Evolutionary conservation across 2,329 filamentous ascomycete genomes (phyloP), one percentile per base, ranked within the genome.

Genomic region (Bipolaris sorokiniana): DNA sequence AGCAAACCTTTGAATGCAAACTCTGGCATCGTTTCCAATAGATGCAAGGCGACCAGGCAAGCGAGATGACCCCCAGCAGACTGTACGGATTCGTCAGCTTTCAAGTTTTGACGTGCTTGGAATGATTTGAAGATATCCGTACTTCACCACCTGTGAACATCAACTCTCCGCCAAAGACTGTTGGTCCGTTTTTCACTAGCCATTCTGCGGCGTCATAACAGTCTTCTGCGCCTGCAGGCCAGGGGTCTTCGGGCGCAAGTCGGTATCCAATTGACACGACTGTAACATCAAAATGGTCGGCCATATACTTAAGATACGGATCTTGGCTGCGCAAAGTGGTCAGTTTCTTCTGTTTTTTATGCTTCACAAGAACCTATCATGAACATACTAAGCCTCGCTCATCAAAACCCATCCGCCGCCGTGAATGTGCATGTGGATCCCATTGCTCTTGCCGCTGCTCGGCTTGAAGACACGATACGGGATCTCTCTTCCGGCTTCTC

Each of bases 211-310:
- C 83, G 65, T 87, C 85, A 63, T 82, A 80, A 71, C 83, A 85
- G 68, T 88, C 86, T 50, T 87, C 77, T 3, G 80, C 78, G 0
- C 78, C 81, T 0, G 78, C 78, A 0, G 86, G 85, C 67, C 80
- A 87, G 0, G 84, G 83, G 62, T 86, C 57, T 66, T 88, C 85
- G 0, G 86, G 86, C 0, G 85, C 84, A 16, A 86, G 79, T 26
- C 86, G 78, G 67, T 88, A 88, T 1, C 84, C 85, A 6, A 87
- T 79, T 0, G 81, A 84, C 11, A 88, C 70, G 15, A 83, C 80
- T 0, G 80, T 80, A 2, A 85, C 56, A 36, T 81, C 74, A 45
- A 76, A 79, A 26, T 74, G 70, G 60, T 85, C 78, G 45, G 84
- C 83, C 69, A 83, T 80, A 60, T 76, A 76, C 51, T 82, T 78